phyloP scores from a whole-genome alignment of 2,329 filamentous ascomycete species.

The Cladophialophora psammophila region DNA sequence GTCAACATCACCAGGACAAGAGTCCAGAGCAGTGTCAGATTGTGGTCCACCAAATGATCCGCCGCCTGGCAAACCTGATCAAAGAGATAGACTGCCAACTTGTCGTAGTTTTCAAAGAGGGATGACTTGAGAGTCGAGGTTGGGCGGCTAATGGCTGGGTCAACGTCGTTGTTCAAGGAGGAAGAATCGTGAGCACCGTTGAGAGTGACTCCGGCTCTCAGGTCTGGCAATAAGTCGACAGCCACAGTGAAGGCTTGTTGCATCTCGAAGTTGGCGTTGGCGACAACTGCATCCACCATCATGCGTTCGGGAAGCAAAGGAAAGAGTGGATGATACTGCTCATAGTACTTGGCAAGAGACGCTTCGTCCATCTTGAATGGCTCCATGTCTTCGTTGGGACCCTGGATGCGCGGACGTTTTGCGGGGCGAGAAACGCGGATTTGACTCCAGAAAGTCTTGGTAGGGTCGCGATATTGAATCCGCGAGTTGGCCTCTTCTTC shows the following conservation, averaged over 20 bases:
- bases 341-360: conserved; percentile 34
- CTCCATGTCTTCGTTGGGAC: conserved; percentile 12
- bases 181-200: conserved; percentile 26
- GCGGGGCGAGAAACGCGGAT: conserved; percentile 26
- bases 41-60: conserved; percentile 21
- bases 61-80: not conserved
- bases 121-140: conserved; percentile 12
- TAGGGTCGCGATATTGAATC: conserved; percentile 11
- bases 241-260: conserved; percentile 28
- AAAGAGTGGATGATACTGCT: conserved; percentile 36
- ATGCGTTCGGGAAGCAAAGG: conserved; percentile 35
- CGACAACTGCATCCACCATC: conserved; percentile 23
- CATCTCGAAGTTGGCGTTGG: conserved; percentile 2
- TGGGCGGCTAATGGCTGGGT: conserved; percentile 11
- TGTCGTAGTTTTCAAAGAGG: conserved; percentile 18
- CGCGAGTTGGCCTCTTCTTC: conserved; percentile 21
- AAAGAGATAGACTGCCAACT: conserved; percentile 26
- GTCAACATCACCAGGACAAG: conserved; percentile 26
- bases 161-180: conserved; percentile 6
- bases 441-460: conserved; percentile 24
- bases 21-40: conserved; percentile 33
- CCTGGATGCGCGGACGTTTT: conserved; percentile 31
- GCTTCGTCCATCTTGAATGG: conserved; percentile 19
- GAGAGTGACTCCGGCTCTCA: conserved; percentile 3
- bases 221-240: conserved; percentile 25